These are phyloP conservation scores for Camellia japonica DNA, from an alignment of 148 eudicot genomes.

Conservation along the genomic window DNA sequence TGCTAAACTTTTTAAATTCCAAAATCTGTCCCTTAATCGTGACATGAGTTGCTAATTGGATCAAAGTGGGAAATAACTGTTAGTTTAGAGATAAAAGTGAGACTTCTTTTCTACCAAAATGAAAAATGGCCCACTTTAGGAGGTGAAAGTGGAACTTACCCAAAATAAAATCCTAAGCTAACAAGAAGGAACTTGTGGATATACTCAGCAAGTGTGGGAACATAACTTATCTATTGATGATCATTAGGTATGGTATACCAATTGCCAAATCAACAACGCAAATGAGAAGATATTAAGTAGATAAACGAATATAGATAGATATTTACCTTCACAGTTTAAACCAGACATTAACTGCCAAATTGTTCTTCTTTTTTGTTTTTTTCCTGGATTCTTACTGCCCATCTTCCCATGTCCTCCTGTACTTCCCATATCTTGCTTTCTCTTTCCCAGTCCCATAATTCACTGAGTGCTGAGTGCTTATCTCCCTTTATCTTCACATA, in stretches of 20 bases:
- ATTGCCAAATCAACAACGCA: background rate
- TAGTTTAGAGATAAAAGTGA: too few species aligned
- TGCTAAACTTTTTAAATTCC: too few species aligned
- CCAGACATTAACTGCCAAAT: background rate
- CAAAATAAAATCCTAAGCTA: background rate
- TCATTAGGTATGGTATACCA: too few species aligned
- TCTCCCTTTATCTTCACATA: background rate
- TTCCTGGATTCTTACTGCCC: constrained; percentile 8
- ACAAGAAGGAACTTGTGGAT: background rate
- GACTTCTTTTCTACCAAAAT: too few species aligned
- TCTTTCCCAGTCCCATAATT: constrained; percentile 10
- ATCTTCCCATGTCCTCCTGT: constrained; percentile 12
- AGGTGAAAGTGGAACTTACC: background rate
- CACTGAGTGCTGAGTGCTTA: background rate
- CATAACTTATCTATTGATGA: too few species aligned
- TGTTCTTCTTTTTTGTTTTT: background rate
- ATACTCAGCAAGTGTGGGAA: background rate
- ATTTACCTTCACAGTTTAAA: too few species aligned
- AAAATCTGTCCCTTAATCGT: too few species aligned
- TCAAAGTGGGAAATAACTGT: too few species aligned
- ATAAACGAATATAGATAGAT: background rate
- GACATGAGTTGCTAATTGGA: too few species aligned
- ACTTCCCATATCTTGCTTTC: constrained; percentile 6
- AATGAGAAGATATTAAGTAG: background rate
- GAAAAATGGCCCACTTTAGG: background rate